Evolutionary conservation across 805 yeast species (phyloP).

Genomic region (Saccharomycopsis schoenii): DNA sequence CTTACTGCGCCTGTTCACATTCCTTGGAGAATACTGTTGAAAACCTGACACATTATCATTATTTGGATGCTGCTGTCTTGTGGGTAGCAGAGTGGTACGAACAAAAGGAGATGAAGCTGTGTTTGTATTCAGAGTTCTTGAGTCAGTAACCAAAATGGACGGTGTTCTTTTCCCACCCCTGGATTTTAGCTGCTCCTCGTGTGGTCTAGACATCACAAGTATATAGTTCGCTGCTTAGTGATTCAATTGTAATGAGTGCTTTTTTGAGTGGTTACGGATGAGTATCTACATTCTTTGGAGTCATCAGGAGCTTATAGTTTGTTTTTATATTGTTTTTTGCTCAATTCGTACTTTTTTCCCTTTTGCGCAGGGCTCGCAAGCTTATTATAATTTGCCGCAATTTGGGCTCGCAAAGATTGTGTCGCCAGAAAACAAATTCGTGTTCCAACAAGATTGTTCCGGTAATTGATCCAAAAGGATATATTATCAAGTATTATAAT

Average conservation of each 20-base stretch:
- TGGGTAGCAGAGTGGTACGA: constrained; percentile 35
- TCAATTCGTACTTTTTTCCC: too few relatives aligned
- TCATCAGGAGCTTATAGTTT: too few relatives aligned
- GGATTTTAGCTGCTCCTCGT: background rate
- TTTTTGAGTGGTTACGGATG: too few relatives aligned
- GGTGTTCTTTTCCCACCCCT: constrained; percentile 75
- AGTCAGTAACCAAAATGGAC: constrained; percentile 86
- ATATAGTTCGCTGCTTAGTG: background rate
- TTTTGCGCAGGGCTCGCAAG: too few relatives aligned
- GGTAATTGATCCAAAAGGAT: too few relatives aligned
- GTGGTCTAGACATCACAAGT: background rate
- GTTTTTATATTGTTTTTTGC: too few relatives aligned
- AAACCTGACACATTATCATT: background rate
- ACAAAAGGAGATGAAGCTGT: constrained; percentile 65
- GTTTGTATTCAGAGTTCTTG: constrained; percentile 45
- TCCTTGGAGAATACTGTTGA: constrained; percentile 12
- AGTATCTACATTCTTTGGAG: too few relatives aligned
- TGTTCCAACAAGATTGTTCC: too few relatives aligned
- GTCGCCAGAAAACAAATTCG: too few relatives aligned
- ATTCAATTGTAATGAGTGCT: background rate
- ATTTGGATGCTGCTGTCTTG: constrained; percentile 3
- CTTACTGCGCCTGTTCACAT: constrained; percentile 22
- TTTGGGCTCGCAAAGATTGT: too few relatives aligned
- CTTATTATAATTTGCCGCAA: too few relatives aligned
- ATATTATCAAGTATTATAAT: too few relatives aligned